These are phyloP conservation scores for Discostella pseudostelligera DNA, from an alignment of 108 stramenopile genomes.

Conservation along the genomic window DNA sequence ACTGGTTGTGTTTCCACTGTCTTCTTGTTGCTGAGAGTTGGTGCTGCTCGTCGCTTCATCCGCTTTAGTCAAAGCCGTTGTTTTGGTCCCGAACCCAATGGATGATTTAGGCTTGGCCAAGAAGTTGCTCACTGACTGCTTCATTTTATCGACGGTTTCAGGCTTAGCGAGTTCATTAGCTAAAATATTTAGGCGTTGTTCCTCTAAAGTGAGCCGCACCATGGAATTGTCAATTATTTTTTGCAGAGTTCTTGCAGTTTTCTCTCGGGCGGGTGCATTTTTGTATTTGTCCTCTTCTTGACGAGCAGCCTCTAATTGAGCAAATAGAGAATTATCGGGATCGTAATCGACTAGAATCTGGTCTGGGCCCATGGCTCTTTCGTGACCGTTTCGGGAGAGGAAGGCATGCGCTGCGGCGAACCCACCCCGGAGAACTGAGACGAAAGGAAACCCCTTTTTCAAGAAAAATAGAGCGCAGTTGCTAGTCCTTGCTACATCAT, in stretches of 20 bases:
- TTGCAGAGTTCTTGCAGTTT: constrained; percentile 66
- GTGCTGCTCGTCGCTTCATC: constrained; percentile 5
- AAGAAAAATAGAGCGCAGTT: constrained; percentile 85
- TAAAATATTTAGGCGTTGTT: constrained; percentile 44
- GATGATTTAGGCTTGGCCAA: constrained; percentile 20
- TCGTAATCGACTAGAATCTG: constrained; percentile 73
- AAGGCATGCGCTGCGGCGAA: constrained; percentile 86
- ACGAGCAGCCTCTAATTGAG: constrained; percentile 65
- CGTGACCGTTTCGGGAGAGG: constrained; percentile 61
- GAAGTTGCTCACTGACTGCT: constrained; percentile 40
- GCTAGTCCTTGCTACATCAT: constrained; percentile 75
- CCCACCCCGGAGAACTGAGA: constrained; percentile 88
- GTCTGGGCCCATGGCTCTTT: constrained; percentile 40
- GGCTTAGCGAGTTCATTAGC: constrained; percentile 38
- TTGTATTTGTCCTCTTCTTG: constrained; percentile 54
- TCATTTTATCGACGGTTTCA: constrained; percentile 36
- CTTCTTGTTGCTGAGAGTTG: background rate
- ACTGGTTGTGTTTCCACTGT: background rate
- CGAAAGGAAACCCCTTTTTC: constrained; percentile 90
- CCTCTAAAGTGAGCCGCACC: constrained; percentile 61
- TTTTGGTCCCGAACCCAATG: constrained; percentile 27
- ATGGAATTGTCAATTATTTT: constrained; percentile 78
- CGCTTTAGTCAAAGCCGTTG: constrained; percentile 4
- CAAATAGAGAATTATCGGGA: constrained; percentile 69
- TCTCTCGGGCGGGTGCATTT: constrained; percentile 62